phyloP scores from a whole-genome alignment of 345 rosid genomes.

The Aurinia saxatilis region DNA sequence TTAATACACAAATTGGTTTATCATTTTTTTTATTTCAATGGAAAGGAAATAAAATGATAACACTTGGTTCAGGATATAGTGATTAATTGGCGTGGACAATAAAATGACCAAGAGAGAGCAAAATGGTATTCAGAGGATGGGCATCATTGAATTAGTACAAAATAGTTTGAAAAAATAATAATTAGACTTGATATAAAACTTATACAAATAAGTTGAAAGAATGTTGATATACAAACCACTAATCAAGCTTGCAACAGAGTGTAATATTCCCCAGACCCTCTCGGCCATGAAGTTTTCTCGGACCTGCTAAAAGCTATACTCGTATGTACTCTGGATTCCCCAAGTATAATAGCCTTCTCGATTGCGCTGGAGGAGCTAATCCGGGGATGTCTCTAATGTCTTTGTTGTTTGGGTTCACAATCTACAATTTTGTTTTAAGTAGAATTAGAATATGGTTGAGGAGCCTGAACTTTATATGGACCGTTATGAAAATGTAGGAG shows the following conservation, averaged over 20 bases:
- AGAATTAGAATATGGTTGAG: neutral
- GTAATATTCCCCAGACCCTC: neutral
- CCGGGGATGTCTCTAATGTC: conserved; percentile 95
- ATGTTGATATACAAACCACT: conserved; percentile 12
- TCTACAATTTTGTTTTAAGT: conserved; percentile 60
- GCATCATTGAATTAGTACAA: neutral
- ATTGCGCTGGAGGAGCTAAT: conserved; percentile 92
- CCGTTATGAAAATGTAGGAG: neutral
- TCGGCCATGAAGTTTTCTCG: neutral
- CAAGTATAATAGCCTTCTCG: conserved; percentile 72
- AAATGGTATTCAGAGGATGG: too few relatives aligned
- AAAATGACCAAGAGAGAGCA: too few relatives aligned
- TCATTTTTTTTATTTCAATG: neutral
- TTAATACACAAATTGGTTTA: neutral
- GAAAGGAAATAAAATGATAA: too few relatives aligned
- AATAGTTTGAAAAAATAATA: neutral
- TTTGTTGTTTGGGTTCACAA: conserved; percentile 86
- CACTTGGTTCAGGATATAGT: too few relatives aligned
- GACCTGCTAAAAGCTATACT: neutral
- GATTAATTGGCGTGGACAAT: too few relatives aligned
- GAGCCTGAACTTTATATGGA: neutral
- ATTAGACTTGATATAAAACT: neutral
- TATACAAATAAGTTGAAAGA: conserved; percentile 9
- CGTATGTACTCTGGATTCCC: conserved; percentile 21
- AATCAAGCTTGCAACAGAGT: neutral